phyloP scores from a whole-genome alignment of 75 land plant genomes.

The Cunninghamia lanceolata region DNA sequence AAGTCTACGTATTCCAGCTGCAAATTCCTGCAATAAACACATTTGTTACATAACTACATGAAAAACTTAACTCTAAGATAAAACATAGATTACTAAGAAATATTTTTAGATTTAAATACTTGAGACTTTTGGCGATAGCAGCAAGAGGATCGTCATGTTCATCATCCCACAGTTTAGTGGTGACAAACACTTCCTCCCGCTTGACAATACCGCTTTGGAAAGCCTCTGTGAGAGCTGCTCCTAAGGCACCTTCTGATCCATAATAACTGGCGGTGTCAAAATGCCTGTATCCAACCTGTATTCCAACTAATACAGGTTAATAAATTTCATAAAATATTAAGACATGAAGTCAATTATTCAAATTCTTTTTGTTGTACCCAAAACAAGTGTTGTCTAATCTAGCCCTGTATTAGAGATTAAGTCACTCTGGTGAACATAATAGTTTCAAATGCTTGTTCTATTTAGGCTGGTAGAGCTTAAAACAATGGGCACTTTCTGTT shows the following conservation, averaged over 20 bases:
- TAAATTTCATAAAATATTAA: background rate
- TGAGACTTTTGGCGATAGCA: slow-evolving; percentile 31
- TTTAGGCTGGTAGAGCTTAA: no score
- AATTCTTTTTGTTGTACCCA: no score
- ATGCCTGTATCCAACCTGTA: slow-evolving; percentile 58
- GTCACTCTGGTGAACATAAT: no score
- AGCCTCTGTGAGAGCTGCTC: slow-evolving; percentile 41
- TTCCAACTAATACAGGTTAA: background rate
- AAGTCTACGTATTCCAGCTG: slow-evolving; percentile 45
- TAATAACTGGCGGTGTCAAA: slow-evolving; percentile 47
- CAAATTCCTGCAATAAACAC: slow-evolving; percentile 24
- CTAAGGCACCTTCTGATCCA: slow-evolving; percentile 33
- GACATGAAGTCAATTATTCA: no score
- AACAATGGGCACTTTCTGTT: no score
- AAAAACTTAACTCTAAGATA: background rate
- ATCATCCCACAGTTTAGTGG: slow-evolving; percentile 42
- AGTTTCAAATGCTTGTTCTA: no score
- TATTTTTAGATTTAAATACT: slow-evolving; percentile 11
- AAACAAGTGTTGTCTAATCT: no score
- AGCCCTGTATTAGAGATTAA: no score
- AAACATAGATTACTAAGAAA: background rate
- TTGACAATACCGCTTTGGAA: slow-evolving; percentile 19
- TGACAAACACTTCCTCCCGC: slow-evolving; percentile 56
- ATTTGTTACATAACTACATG: background rate
- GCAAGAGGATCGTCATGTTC: slow-evolving; percentile 48